Base-by-base conservation (phyloP, 768 basidiomycete genomes). In the Suillus variegatus region DNA sequence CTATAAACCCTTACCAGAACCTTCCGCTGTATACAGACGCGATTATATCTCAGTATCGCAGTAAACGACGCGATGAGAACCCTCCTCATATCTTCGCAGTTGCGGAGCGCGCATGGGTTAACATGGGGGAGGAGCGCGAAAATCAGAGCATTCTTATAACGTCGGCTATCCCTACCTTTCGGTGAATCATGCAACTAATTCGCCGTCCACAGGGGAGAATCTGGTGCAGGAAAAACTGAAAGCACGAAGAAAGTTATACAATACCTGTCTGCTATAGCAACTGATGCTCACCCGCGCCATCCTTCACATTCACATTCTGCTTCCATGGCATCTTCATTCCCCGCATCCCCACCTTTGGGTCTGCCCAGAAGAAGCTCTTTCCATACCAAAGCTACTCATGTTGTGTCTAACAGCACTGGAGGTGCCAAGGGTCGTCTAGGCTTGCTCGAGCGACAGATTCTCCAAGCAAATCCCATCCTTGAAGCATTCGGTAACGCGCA, bases 181-280 rank as follows among this genome's bases (percentile, higher is more conserved):
- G 62, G 38, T 55, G 18, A 52, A 61, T 20, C 63, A 46, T 67
- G 41, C 58, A 43, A 65, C 68, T 72, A 12, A 74, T 51, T 36
- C 8, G 41, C 60, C n/a, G 52, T 55, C 20, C 54, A 0, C 70
- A 97, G 96, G 10, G 97, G 97, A 51, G 97, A 99, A 82, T 99
- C 97, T 9, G 97, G 97, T 43, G 97, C 97, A 4, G 97, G 97
- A 52, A 99, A 99, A 83, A 99, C 97, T 2, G 97, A 99, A 75
- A 99, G 97, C 79, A 93, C 92, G 16, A 99, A 99, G 85, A 99
- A 99, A 74, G 97, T 99, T 72, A 99, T 99, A 63, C 97, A 99
- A 76, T 99, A 99, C 78, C 88, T 99, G 49, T 97, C 97, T 1
- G 94, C 97, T 8, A 98, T 99, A 70, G 97, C 97, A 2, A 88